Conservation (phyloP, 805 yeast species). For the Kuraishia molischiana region DNA sequence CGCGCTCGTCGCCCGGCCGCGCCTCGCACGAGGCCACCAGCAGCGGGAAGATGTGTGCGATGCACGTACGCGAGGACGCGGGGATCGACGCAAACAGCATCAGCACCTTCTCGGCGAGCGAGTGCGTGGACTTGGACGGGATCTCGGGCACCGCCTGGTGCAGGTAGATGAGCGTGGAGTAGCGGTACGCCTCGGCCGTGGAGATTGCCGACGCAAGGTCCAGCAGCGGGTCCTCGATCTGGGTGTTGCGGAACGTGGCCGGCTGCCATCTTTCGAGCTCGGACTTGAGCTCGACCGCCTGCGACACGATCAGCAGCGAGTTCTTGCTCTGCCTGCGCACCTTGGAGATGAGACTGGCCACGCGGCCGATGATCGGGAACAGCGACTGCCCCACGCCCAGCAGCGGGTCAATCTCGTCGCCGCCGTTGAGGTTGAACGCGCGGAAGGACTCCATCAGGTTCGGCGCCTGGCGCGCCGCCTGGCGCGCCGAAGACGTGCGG, state of each 20-base stretch:
- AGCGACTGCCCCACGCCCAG: constrained; percentile 59
- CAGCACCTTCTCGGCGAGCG: constrained; percentile 49
- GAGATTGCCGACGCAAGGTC: constrained; percentile 53
- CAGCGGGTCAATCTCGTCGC: constrained; percentile 48
- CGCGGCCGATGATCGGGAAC: constrained; percentile 56
- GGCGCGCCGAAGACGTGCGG: constrained; percentile 12
- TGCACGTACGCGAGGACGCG: constrained; percentile 40
- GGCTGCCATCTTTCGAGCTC: constrained; percentile 53
- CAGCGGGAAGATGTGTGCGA: constrained; percentile 57
- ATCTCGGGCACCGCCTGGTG: constrained; percentile 69
- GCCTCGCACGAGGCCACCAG: constrained; percentile 62
- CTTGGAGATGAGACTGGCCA: constrained; percentile 43
- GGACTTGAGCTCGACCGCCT: constrained; percentile 43
- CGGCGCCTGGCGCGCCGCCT: constrained; percentile 1
- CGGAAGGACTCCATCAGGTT: constrained; percentile 30
- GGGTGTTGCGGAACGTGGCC: constrained; percentile 24
- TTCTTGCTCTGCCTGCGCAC: constrained; percentile 32
- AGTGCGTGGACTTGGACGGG: constrained; percentile 43
- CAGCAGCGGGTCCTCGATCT: constrained; percentile 34
- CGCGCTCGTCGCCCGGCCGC: constrained; percentile 43
- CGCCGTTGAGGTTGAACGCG: constrained; percentile 21
- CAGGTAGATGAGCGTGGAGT: constrained; percentile 45
- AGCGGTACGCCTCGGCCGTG: constrained; percentile 63
- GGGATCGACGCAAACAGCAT: constrained; percentile 57
- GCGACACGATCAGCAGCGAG: constrained; percentile 36